phyloP scores from a whole-genome alignment of 768 basidiomycete species.

The Cyathus striatus region DNA sequence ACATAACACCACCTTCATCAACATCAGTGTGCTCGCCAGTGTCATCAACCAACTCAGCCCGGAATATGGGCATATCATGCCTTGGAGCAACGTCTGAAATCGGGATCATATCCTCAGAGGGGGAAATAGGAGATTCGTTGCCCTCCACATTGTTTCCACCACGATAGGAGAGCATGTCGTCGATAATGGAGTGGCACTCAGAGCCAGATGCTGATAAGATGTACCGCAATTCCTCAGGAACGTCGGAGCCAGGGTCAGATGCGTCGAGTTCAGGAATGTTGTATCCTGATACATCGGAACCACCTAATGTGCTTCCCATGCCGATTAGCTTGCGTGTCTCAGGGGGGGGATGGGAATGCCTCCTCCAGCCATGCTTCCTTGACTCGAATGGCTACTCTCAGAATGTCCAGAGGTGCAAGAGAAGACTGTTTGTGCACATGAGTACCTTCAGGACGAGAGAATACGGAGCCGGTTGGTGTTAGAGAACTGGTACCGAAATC shows the following conservation, averaged over 20 bases:
- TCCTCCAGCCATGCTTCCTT: constrained; percentile 9
- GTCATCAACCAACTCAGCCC: constrained; percentile 27
- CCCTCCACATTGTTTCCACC: constrained; percentile 1
- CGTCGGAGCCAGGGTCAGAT: constrained; percentile 71
- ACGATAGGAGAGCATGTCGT: constrained; percentile 13
- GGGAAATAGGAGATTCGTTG: neutral
- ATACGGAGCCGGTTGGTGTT: constrained; percentile 24
- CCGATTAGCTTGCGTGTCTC: constrained; percentile 55
- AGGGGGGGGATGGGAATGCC: constrained; percentile 23
- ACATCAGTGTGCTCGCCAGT: constrained; percentile 20
- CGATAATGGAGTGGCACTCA: constrained; percentile 21
- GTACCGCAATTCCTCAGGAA: constrained; percentile 71
- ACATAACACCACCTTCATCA: constrained; percentile 33
- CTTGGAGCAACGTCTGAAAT: constrained; percentile 22
- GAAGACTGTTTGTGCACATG: constrained; percentile 19
- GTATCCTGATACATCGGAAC: constrained; percentile 43
- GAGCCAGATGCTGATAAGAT: constrained; percentile 44
- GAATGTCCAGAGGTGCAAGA: constrained; percentile 12
- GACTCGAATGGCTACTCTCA: constrained; percentile 12
- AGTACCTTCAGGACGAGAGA: constrained; percentile 24
- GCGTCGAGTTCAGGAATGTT: constrained; percentile 40
- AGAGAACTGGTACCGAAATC: constrained; percentile 10
- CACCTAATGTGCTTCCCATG: constrained; percentile 65
- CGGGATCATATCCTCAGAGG: constrained; percentile 11
- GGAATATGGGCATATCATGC: constrained; percentile 31